Base-by-base conservation (phyloP, 129 eudicot species). In the Flaveria linearis region DNA sequence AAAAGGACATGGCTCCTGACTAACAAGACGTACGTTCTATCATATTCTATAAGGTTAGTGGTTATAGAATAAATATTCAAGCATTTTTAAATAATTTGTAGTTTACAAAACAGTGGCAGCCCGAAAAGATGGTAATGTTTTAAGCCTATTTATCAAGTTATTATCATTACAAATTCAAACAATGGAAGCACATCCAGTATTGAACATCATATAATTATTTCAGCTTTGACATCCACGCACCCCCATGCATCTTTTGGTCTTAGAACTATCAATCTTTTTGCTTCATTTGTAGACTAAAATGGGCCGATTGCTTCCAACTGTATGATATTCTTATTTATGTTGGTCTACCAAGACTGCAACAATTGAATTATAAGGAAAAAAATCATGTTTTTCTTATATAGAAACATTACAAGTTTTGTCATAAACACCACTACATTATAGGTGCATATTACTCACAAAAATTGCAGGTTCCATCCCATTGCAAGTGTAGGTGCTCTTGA, bases 331-430 rank as follows among this genome's bases (percentile, higher is more conserved):
- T 93, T 62, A 86, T 84, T 56, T 91, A 23, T 93, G 88, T 80
- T 93, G 97, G 98, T 93, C 98, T 1, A 97, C 97, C 12, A 93
- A 91, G 71, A 97, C 93, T 76, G 98, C 97, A 75, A 56, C 96
- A 71, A 93, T 93, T 0, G 85, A 74, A 15, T 78, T 87, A 57
- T 92, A 93, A 66, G 98, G 96, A 20, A 69, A 86, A 90, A 72
- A 73, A 65, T 25, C 68, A 9, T 7, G 81, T 10, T 52, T 57
- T 30, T 47, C 83, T 26, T 28, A 28, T 28, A 1, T 28, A 5
- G 33, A 28, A 28, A 28, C 33, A 28, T 28, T 28, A 28, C 3
- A 28, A 28, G 33, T 28, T 28, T 28, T 28, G 4, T 28, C 33
- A 28, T 4, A 2, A 28, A 4, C 33, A 28, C 3, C 33, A 4